These are phyloP conservation scores for Nepenthes mirabilis DNA, from an alignment of 148 eudicot species.

Conservation along the genomic window DNA sequence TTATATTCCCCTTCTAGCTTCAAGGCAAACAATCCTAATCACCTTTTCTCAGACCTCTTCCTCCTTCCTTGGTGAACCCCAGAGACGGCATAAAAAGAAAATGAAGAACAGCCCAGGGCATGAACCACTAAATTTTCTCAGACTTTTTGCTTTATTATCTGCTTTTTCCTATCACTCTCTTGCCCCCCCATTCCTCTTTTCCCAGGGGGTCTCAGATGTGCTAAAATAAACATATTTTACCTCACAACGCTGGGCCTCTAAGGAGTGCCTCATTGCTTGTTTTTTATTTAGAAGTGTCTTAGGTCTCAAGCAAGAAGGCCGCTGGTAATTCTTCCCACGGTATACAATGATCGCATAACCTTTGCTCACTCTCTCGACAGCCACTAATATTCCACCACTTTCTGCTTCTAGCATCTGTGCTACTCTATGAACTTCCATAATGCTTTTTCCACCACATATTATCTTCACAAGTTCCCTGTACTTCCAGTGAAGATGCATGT, in stretches of 20 bases:
- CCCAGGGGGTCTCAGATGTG: not conserved
- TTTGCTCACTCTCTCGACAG: conserved; percentile 67
- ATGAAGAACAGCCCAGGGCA: no score
- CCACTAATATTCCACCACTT: conserved; percentile 88
- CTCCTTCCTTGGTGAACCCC: no score
- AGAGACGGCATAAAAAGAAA: no score
- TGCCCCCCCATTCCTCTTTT: not conserved
- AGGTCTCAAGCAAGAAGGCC: conserved; percentile 81
- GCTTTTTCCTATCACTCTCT: not conserved
- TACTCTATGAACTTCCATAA: conserved; percentile 48
- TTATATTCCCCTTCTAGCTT: no score
- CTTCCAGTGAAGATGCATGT: conserved; percentile 99
- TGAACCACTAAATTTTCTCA: no score
- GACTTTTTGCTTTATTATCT: no score
- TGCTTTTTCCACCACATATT: conserved; percentile 57
- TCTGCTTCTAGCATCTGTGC: conserved; percentile 77
- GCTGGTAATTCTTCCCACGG: conserved; percentile 86
- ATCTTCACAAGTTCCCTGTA: conserved; percentile 96
- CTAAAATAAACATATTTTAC: conserved; percentile 16
- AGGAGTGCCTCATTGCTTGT: conserved; percentile 76
- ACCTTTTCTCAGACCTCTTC: no score
- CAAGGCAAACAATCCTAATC: no score
- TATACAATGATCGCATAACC: conserved; percentile 84
- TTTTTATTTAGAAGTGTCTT: conserved; percentile 69
- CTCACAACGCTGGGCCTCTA: conserved; percentile 78